Evolutionary conservation across 78 protist species (phyloP), one percentile per base, ranked within the genome.

Genomic region (Cavenderia fasciculata): DNA sequence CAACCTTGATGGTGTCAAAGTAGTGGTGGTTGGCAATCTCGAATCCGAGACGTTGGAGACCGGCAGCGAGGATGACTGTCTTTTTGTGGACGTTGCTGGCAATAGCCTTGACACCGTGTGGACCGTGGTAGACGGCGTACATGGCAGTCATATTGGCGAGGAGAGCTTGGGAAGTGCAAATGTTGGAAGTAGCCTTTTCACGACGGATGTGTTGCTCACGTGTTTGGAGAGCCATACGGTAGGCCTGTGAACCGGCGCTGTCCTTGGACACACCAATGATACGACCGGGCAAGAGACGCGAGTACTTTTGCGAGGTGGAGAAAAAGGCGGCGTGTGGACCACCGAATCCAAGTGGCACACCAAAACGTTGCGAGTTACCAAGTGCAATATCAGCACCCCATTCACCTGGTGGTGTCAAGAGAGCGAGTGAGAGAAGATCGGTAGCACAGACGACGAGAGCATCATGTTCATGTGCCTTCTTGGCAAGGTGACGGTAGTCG

Each of bases 281-380:
- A 47, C 99, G 95, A 34, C 99, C 99, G n/a, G 99, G 99, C 56
- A 97, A 44, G 18, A 59, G 36, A 65, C 99, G 97, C 74, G 76
- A 76, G 94, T 71, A 65, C 59, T 93, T 56, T 25, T 95, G 95
- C 41, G 23, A 62, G 79, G 85, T 52, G 23, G 99, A 95, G 59
- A 98, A 87, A 97, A 95, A 98, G 44, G 98, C 99, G 14, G 99
- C 99, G 85, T 98, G 99, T 43, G 99, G 99, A n/a, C 99, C 99
- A 33, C 98, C 99, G 46, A 72, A 96, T 47, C 99, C 99, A 31
- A 98, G 70, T 16, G 99, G 99, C 6, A 97, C 98, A 61, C 99
- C 99, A 74, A 98, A 97, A 19, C 99, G 92, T 87, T 97, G 99
- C 0, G 95, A 29, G n/a, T 59, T 82, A 49, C 99, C 99, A 36